Evolutionary conservation across 768 basidiomycete species (phyloP), one percentile per base, ranked within the genome.

Genomic region (Rhizopogon rudus): DNA sequence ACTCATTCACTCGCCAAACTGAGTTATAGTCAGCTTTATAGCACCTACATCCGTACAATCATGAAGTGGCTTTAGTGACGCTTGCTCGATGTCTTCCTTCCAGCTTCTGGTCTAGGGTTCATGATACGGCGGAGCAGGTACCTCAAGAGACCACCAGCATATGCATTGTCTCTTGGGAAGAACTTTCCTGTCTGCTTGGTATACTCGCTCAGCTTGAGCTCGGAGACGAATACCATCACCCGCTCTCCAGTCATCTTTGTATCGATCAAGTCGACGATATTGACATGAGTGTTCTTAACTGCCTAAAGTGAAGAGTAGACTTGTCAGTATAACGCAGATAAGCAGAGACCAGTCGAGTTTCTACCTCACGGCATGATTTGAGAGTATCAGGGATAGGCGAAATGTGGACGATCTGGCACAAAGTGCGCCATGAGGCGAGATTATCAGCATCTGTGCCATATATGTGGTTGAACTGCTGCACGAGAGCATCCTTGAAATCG

Each of bases 231-330:
- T 6, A 35, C 44, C 0, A 10, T 44, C 5, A 73, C 65, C 5
- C 52, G 48, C 0, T 52, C 17, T 5, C 61, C 57, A 1, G 58
- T 58, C 14, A 52, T 50, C 1, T 33, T 54, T 0, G 60, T 52
- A 17, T 69, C 56, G 17, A 72, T 43, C 40, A 74, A 61, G 44
- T 73, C 68, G 22, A 69, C 60, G 3, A 72, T 60, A 42, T 74
- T 71, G 44, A 74, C 64, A 12, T 67, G 62, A 1, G 61, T 61
- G 8, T 59, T 60, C 54, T 59, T 57, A 1, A 69, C 55, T 8
- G 52, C 40, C 71, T 71, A 6, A 16, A 44, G 16, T 20, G 13
- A 16, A 44, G 16, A 13, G 13, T 20, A 10, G 1, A 5, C 25
- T 40, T 39, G 39, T 29, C 35, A 56, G 17, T 20, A 16, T 39